Evolutionary conservation across 1,139 yeast genomes (phyloP), one percentile per base, ranked within the genome.

Genomic region (Sugiyamaella japonica): DNA sequence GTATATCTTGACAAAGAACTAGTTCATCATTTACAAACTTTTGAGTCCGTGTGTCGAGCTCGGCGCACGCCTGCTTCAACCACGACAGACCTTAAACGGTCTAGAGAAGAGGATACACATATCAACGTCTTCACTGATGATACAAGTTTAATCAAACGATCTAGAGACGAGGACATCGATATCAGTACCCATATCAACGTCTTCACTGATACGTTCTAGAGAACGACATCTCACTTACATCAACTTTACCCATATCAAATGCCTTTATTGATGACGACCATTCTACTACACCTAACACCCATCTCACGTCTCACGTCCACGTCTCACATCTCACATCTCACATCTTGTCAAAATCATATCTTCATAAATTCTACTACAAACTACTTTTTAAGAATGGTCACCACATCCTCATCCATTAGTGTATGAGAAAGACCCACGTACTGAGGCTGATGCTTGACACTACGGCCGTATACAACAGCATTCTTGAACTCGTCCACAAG

Each of bases 361-460:
- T 32, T 44, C 48, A 44, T 44, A 44, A 44, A 44, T 42, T 6
- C 25, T 29, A 28, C 17, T 29, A 23, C 8, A 13, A 16, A n/a
- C 56, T 67, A 79, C 66, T 87, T 89, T 76, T 90, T 91, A 74
- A 91, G 80, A 65, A 93, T 89, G 31, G 99, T 91, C 53, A 93
- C 95, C 34, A 95, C 99, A 74, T 93, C 99, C 73, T 93, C 99
- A 72, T 93, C 99, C 72, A 85, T 86, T 63, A 93, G 76, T 8
- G 70, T 76, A 73, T 95, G 99, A 50, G 79, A 73, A 63, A 93
- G 78, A 43, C 99, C 99, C 46, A 91, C 98, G 63, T 84, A 82
- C 74, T 93, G 99, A n/a, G 98, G 98, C 73, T 91, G 97, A 72
- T 93, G 99, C 76, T 93, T 93, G 52, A 91, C 98, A 66, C 95